Percentiles rank a stretch among this genome's conserved stretches.
Conservation (phyloP, 768 basidiomycete genomes). For the Nevesoporus exiguus region DNA sequence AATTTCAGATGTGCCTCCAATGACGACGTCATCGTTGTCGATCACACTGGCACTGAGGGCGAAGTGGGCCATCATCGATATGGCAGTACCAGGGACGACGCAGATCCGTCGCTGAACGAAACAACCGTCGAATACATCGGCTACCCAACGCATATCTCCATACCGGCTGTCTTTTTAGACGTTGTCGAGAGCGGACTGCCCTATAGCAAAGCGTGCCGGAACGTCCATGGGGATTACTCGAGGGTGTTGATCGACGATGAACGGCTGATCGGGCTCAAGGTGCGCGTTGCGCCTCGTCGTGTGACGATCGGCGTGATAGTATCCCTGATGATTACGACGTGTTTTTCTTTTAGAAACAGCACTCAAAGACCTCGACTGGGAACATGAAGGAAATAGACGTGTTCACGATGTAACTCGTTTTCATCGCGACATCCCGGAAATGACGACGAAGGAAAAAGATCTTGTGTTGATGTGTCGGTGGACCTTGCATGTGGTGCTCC, state of each 20-base stretch:
- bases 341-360: constrained; percentile 11
- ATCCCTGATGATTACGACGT: too few relatives aligned
- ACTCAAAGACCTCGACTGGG: constrained; percentile 26
- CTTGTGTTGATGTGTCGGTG: too few relatives aligned
- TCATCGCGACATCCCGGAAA: too few relatives aligned
- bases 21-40: too few relatives aligned
- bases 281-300: constrained; percentile 26
- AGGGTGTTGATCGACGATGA: constrained; percentile 45
- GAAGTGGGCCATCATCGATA: too few relatives aligned
- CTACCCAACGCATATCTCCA: constrained; percentile 7
- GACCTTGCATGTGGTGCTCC: too few relatives aligned
- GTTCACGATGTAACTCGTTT: constrained; percentile 34
- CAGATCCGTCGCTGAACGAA: neutral
- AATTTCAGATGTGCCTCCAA: too few relatives aligned
- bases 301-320: too few relatives aligned
- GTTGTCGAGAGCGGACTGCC: constrained; percentile 30
- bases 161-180: constrained; percentile 22
- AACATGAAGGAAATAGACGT: constrained; percentile 35
- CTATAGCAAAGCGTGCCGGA: constrained; percentile 28
- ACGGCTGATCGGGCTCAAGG: constrained; percentile 39
- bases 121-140: constrained; percentile 1
- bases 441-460: too few relatives aligned
- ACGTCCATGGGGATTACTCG: constrained; percentile 28
- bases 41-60: too few relatives aligned
- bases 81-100: neutral